Percentiles rank a stretch among this genome's conserved stretches.
Evolutionary conservation across 495 filamentous ascomycete genomes (phyloP).

Genomic region (Choiromyces venosus): DNA sequence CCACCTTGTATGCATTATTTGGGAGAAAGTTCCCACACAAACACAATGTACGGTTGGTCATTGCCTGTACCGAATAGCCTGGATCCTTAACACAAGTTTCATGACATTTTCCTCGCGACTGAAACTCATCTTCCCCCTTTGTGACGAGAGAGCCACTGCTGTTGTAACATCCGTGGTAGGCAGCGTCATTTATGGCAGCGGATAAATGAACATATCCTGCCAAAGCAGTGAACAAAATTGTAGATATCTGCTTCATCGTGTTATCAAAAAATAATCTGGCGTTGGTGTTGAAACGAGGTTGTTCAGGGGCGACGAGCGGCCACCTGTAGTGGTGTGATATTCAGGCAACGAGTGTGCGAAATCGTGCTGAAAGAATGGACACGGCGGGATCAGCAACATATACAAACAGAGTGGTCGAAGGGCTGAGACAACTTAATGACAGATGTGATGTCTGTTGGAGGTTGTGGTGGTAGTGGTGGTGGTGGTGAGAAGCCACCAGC

Average conservation of each 20-base stretch:
- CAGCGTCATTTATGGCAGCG: slow-evolving; percentile 16
- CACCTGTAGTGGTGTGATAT: slow-evolving; percentile 24
- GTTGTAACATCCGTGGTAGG: slow-evolving; percentile 36
- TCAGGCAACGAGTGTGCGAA: slow-evolving; percentile 26
- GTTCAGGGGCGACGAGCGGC: slow-evolving; percentile 6
- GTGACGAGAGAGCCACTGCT: slow-evolving; percentile 21
- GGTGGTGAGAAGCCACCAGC: slow-evolving; percentile 14
- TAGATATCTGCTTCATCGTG: slow-evolving; percentile 35
- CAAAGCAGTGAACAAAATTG: slow-evolving; percentile 21
- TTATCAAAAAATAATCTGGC: background rate
- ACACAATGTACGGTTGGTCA: slow-evolving; percentile 49
- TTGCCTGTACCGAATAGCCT: slow-evolving; percentile 42
- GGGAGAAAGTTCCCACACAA: slow-evolving; percentile 61
- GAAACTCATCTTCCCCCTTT: slow-evolving; percentile 18
- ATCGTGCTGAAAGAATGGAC: slow-evolving; percentile 20
- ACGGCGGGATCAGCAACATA: slow-evolving; percentile 14
- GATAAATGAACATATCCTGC: slow-evolving; percentile 24
- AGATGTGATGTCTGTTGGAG: background rate
- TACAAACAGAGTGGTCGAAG: slow-evolving; percentile 3
- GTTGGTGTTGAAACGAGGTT: background rate
- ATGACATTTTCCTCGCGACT: slow-evolving; percentile 34
- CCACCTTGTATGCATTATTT: slow-evolving; percentile 46
- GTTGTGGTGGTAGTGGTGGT: background rate
- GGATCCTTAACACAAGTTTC: slow-evolving; percentile 21
- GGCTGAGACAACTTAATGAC: slow-evolving; percentile 1